These are phyloP conservation scores for Crucibulum parvulum DNA, from an alignment of 1,284 basidiomycete genomes.

Conservation along the genomic window DNA sequence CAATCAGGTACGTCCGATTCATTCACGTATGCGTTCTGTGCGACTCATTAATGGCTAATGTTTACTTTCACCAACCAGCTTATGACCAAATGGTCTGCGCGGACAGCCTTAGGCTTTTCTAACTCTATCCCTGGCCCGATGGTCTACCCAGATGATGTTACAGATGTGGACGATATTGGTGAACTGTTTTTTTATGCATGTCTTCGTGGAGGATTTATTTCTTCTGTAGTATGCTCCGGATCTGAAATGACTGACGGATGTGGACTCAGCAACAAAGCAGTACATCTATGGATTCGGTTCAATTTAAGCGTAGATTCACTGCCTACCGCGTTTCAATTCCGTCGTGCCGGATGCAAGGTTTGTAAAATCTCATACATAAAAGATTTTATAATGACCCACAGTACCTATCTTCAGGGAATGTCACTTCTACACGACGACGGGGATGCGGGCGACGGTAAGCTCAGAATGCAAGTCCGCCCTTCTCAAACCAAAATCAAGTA, in stretches of 20 bases:
- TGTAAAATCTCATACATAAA: neutral
- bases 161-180: slow-evolving; percentile 41
- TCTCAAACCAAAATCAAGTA: slow-evolving; percentile 57
- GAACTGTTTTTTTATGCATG: slow-evolving; percentile 9
- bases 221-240: slow-evolving; percentile 27
- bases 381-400: neutral
- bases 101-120: slow-evolving; percentile 47
- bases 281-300: slow-evolving; percentile 33
- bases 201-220: slow-evolving; percentile 5
- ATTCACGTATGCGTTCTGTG: neutral
- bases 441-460: slow-evolving; percentile 21
- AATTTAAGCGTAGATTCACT: slow-evolving; percentile 30
- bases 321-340: slow-evolving; percentile 54
- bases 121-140: slow-evolving; percentile 40
- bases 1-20: slow-evolving; percentile 26
- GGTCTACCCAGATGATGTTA: slow-evolving; percentile 25
- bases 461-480: slow-evolving; percentile 43
- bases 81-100: slow-evolving; percentile 56
- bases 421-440: slow-evolving; percentile 36
- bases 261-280: slow-evolving; percentile 46
- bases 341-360: slow-evolving; percentile 51
- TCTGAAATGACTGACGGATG: slow-evolving; percentile 61
- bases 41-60: neutral
- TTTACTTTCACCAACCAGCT: slow-evolving; percentile 23
- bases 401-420: slow-evolving; percentile 43